phyloP scores from a whole-genome alignment of 495 filamentous ascomycete species.

The Filosporella fistucella region DNA sequence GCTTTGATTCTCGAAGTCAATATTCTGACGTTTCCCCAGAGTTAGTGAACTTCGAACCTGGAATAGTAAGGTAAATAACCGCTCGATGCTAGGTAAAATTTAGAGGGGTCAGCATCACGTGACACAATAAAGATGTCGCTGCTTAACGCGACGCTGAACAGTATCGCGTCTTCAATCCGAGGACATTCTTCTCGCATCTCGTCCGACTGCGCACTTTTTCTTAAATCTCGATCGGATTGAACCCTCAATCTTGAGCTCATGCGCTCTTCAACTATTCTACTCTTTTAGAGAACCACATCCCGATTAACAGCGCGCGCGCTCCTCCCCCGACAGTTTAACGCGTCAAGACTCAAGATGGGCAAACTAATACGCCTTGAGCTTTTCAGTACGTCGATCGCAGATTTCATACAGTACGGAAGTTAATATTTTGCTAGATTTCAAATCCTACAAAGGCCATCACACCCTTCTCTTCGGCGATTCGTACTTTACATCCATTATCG shows the following conservation, averaged over 20 bases:
- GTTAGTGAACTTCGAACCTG: too few species aligned
- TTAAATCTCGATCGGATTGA: too few species aligned
- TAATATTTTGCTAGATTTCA: conserved; percentile 68
- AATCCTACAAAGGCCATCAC: conserved; percentile 97
- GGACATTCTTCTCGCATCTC: too few species aligned
- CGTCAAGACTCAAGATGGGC: conserved; percentile 45
- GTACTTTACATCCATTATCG: conserved; percentile 99
- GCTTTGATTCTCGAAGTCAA: too few species aligned
- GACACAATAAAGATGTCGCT: too few species aligned
- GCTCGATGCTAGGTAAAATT: too few species aligned
- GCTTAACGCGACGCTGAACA: too few species aligned
- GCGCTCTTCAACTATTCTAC: not conserved
- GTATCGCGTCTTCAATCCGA: too few species aligned
- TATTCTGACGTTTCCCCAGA: too few species aligned
- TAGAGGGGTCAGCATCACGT: too few species aligned
- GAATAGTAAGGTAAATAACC: too few species aligned
- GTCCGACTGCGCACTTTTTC: too few species aligned
- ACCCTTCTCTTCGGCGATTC: conserved; percentile 92
- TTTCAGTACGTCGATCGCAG: conserved; percentile 61
- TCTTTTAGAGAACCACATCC: not conserved
- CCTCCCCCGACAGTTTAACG: conserved; percentile 5
- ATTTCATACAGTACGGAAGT: not conserved
- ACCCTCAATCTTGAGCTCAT: not conserved
- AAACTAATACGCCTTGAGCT: conserved; percentile 94
- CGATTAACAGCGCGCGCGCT: conserved; percentile 13